Base-by-base conservation (phyloP, 495 filamentous ascomycete genomes). In the Penicillium paxilli region DNA sequence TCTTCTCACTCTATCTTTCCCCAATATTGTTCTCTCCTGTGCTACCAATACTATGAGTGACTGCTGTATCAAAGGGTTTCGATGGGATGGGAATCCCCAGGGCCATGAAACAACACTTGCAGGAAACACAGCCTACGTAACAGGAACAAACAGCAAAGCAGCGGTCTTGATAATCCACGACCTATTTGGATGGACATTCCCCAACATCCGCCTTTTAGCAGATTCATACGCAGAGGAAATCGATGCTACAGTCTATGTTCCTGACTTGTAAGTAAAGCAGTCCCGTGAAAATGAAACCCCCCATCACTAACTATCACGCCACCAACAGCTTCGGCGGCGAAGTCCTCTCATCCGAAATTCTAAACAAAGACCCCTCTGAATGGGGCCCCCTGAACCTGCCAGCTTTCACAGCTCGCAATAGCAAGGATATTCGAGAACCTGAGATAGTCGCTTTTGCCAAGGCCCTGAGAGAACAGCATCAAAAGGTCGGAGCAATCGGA, bases 401-500 rank as follows among this genome's bases (percentile, higher is more conserved):
- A 5, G 62, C 28, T 5, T 80, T 78, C 47, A 14, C 61, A 8
- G 37, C 23, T 6, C 66, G 70, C 11, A 64, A 85, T 52, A 56
- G 48, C 24, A 79, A 79, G 37, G 72, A 71, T 0, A 55, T 68
- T 14, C 80, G 82, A 35, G 74, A 77, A 44, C 76, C 79, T 0
- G 80, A 84, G 60, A 80, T 86, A 35, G 60, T 81, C 42, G 75
- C 59, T 0, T 79, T 66, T 33, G 82, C 83, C 1, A 58, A 65
- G 52, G 66, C 67, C 0, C 66, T 87, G 17, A 71, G 74, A 5
- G 26, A 25, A 5, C 48, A 70, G 23, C 71, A 76, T 60, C 64
- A 64, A 30, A 71, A 67, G 33, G 54, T 85, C 28, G 83, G 72
- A 7, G 82, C 82, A 2, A 65, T 86, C 17, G 83, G 84, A 4